Conservation (phyloP, 2,329 filamentous ascomycete species). For the Talaromyces verruculosus region DNA sequence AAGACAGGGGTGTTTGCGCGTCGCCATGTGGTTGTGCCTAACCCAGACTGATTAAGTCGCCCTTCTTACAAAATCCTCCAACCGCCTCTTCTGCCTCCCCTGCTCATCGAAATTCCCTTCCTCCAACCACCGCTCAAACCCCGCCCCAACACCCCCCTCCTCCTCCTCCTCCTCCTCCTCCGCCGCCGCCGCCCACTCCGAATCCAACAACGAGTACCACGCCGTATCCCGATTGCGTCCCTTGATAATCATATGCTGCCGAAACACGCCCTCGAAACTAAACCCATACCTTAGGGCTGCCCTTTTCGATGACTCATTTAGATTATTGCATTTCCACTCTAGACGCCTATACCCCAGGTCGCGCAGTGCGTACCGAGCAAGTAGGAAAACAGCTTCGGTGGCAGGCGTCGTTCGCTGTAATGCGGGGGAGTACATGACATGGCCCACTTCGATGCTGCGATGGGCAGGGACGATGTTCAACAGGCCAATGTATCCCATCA, state of each 20-base stretch:
- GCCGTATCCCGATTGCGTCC: constrained; percentile 57
- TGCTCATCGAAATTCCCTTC: constrained; percentile 56
- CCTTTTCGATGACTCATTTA: constrained; percentile 55
- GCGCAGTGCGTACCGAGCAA: constrained; percentile 55
- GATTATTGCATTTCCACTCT: constrained; percentile 63
- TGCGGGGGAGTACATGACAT: constrained; percentile 51
- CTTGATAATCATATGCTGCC: constrained; percentile 60
- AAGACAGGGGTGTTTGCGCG: neutral
- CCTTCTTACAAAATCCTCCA: neutral
- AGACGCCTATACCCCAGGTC: constrained; percentile 56
- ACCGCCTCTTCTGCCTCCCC: constrained; percentile 51
- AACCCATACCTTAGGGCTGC: constrained; percentile 61
- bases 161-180: too few relatives aligned
- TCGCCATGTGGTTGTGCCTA: neutral
- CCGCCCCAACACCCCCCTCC: constrained; percentile 52
- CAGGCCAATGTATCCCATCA: constrained; percentile 39
- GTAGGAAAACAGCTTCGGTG: constrained; percentile 59
- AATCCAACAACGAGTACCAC: constrained; percentile 60
- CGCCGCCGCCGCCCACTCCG: constrained; percentile 57
- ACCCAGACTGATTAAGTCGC: neutral
- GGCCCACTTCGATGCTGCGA: constrained; percentile 58
- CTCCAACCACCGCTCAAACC: constrained; percentile 57
- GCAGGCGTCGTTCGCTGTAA: constrained; percentile 56
- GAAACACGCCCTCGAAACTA: constrained; percentile 58
- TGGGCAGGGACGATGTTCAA: constrained; percentile 47